Evolutionary conservation across 73 alveolate genomes (phyloP).

Genomic region (Stentor roeselii): DNA sequence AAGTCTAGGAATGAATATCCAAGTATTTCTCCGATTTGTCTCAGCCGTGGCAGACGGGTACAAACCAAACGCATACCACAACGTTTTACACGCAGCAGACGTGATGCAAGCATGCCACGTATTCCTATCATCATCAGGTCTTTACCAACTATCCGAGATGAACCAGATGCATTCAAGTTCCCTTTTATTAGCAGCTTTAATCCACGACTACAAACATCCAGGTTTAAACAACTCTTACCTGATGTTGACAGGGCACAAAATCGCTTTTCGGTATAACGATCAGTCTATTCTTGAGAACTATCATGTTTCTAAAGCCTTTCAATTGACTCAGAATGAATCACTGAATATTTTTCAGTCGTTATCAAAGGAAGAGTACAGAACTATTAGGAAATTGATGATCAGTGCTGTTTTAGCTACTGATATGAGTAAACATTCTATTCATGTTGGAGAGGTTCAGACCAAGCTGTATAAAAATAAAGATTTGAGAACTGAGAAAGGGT

Average conservation of each 20-base stretch:
- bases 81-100: constrained; percentile 38
- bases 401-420: constrained; percentile 37
- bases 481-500: constrained; percentile 16
- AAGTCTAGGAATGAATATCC: neutral
- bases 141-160: neutral
- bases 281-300: constrained; percentile 26
- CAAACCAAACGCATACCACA: constrained; percentile 34
- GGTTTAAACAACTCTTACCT: constrained; percentile 58
- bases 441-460: constrained; percentile 15
- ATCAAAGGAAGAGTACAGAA: neutral
- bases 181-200: too few relatives aligned
- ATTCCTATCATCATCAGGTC: too few relatives aligned
- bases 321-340: neutral
- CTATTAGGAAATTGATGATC: constrained; percentile 15
- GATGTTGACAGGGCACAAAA: constrained; percentile 39
- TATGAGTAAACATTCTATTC: constrained; percentile 41
- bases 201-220: constrained; percentile 69
- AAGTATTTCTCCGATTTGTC: neutral
- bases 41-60: too few relatives aligned
- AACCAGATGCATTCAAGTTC: neutral
- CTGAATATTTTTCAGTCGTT: neutral
- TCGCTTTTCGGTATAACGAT: constrained; percentile 61
- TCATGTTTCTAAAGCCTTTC: neutral
- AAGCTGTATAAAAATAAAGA: constrained; percentile 18
- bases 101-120: constrained; percentile 32